phyloP scores from a whole-genome alignment of 495 filamentous ascomycete species.

The Penicillium psychrofluorescens region DNA sequence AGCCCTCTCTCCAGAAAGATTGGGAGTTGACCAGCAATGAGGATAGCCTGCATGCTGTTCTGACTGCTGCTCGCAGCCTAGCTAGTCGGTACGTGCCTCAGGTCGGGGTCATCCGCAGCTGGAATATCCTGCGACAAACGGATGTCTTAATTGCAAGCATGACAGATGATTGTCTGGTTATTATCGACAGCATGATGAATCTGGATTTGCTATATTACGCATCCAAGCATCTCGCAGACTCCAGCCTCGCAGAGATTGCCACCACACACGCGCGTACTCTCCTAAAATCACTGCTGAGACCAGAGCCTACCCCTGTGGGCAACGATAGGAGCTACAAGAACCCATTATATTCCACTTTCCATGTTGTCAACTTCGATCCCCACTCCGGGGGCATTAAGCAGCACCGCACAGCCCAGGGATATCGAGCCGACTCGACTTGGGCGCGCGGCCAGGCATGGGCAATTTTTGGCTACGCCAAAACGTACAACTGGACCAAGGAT shows the following conservation, averaged over 20 bases:
- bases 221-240: constrained; percentile 19
- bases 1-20: constrained; percentile 13
- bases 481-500: constrained; percentile 34
- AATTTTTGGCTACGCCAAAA: constrained; percentile 36
- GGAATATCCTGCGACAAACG: constrained; percentile 21
- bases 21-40: constrained; percentile 28
- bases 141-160: constrained; percentile 12
- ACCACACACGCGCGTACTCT: constrained; percentile 26
- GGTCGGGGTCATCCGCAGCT: constrained; percentile 32
- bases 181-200: constrained; percentile 40
- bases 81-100: constrained; percentile 24
- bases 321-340: constrained; percentile 3
- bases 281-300: constrained; percentile 23
- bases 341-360: constrained; percentile 20
- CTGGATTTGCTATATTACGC: constrained; percentile 38
- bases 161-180: constrained; percentile 29
- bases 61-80: constrained; percentile 25
- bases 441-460: constrained; percentile 38
- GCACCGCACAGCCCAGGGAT: constrained; percentile 32
- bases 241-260: constrained; percentile 20
- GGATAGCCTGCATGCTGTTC: constrained; percentile 11
- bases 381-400: constrained; percentile 24
- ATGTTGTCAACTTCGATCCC: constrained; percentile 36
- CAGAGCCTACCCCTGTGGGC: constrained; percentile 4
- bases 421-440: constrained; percentile 29